Percentiles rank a stretch among this genome's conserved stretches.
Evolutionary conservation across 2,329 filamentous ascomycete genomes (phyloP).

Genomic region (Elsinoe australis): DNA sequence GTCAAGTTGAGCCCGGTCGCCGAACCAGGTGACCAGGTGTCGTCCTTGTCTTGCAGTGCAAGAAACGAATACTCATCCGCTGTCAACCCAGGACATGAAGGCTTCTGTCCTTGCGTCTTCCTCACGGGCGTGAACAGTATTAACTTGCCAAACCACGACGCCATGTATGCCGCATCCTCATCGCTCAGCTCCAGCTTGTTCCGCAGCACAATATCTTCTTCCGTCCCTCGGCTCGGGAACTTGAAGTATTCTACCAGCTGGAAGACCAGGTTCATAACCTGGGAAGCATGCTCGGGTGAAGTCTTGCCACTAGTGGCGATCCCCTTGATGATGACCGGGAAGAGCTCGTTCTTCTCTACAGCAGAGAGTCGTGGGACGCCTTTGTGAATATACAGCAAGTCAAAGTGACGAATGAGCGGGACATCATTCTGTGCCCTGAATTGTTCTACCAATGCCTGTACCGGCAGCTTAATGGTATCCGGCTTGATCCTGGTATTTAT

Average conservation of each 20-base stretch:
- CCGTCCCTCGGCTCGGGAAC: conserved; percentile 67
- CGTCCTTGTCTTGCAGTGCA: conserved; percentile 56
- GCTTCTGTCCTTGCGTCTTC: conserved; percentile 25
- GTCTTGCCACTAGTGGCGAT: conserved; percentile 49
- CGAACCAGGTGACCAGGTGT: conserved; percentile 57
- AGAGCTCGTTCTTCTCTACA: conserved; percentile 59
- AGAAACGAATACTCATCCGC: conserved; percentile 62
- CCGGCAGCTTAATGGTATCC: conserved; percentile 66
- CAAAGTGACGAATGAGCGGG: conserved; percentile 74
- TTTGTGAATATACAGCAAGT: conserved; percentile 82
- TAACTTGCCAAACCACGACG: conserved; percentile 68
- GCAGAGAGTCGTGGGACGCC: conserved; percentile 58
- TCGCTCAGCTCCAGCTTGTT: conserved; percentile 58
- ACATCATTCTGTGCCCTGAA: conserved; percentile 68
- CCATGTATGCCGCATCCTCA: conserved; percentile 65
- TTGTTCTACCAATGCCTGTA: conserved; percentile 75
- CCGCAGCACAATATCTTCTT: conserved; percentile 66
- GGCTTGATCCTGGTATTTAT: conserved; percentile 58
- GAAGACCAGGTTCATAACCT: conserved; percentile 75
- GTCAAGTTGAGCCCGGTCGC: conserved; percentile 57
- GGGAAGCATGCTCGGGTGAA: conserved; percentile 40
- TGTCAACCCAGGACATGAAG: conserved; percentile 54
- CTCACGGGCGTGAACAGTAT: conserved; percentile 53
- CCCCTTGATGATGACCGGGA: conserved; percentile 62
- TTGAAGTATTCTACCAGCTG: conserved; percentile 63